Conservation (phyloP, 345 rosid genomes). For the Rhodamnia argentea region DNA sequence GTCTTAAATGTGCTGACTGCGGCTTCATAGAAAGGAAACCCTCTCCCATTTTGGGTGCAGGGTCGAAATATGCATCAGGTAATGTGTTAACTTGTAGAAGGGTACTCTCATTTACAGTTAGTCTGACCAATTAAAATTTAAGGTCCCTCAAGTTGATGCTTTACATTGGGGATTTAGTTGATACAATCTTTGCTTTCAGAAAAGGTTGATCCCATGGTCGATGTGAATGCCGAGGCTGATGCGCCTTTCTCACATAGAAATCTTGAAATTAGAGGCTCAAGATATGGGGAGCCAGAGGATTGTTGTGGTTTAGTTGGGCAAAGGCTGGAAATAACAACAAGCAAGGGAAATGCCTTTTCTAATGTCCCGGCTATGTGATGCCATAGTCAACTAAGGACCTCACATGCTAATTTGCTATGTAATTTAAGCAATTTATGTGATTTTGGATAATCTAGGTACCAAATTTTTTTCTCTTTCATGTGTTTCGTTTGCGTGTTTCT, state of each 20-base stretch:
- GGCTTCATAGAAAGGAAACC: slow-evolving; percentile 31
- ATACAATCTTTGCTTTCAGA: slow-evolving; percentile 3
- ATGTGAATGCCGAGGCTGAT: background rate
- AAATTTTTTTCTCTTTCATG: background rate
- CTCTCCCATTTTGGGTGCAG: slow-evolving; percentile 30
- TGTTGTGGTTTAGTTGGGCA: background rate
- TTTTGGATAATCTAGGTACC: background rate
- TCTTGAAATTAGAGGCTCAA: background rate
- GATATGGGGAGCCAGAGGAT: background rate
- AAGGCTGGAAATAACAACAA: background rate
- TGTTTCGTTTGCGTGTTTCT: background rate
- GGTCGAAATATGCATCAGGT: slow-evolving; percentile 17
- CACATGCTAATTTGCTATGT: background rate
- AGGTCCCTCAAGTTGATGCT: background rate
- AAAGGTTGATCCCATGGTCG: background rate
- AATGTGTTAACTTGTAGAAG: background rate
- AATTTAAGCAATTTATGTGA: background rate
- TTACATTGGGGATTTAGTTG: background rate
- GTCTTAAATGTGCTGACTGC: slow-evolving; percentile 66
- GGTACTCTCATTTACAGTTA: background rate
- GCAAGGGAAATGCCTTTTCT: background rate
- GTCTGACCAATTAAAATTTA: background rate
- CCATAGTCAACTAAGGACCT: background rate
- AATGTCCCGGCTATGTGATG: slow-evolving; percentile 4
- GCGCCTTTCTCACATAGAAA: background rate